Conservation (phyloP, 768 basidiomycete species). For the Hygrophoropsis aurantiaca region DNA sequence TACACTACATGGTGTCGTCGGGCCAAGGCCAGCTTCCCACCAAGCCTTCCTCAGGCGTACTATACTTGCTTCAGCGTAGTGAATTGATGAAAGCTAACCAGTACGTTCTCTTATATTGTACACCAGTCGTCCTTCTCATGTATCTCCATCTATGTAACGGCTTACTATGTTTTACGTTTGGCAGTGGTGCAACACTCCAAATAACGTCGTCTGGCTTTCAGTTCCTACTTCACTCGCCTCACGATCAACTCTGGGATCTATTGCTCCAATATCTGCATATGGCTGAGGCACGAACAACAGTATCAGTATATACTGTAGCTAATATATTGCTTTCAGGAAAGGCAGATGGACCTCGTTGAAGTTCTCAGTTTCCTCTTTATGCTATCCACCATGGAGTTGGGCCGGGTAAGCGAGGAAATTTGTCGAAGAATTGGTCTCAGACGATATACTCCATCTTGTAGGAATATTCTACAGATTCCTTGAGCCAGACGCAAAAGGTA, state of each 20-base stretch:
- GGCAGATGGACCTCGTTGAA: constrained; percentile 90
- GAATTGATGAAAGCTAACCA: constrained; percentile 78
- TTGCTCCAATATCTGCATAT: constrained; percentile 87
- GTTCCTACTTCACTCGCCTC: constrained; percentile 91
- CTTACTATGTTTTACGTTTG: too few relatives aligned
- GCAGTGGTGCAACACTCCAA: constrained; percentile 56
- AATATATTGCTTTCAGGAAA: too few relatives aligned
- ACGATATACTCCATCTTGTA: constrained; percentile 30
- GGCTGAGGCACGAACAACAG: constrained; percentile 59
- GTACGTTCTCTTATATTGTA: constrained; percentile 40
- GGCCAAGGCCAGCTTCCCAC: constrained; percentile 73
- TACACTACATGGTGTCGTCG: constrained; percentile 98
- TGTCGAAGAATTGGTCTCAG: neutral
- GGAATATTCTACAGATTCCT: constrained; percentile 87
- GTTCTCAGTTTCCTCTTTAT: constrained; percentile 94
- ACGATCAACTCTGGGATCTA: constrained; percentile 94
- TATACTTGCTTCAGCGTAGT: constrained; percentile 79
- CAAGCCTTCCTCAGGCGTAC: constrained; percentile 79
- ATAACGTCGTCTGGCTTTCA: constrained; percentile 97
- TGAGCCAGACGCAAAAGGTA: constrained; percentile 77
- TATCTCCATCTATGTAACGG: too few relatives aligned
- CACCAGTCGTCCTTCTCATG: too few relatives aligned
- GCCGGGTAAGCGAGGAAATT: constrained; percentile 54
- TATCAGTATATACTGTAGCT: constrained; percentile 6
- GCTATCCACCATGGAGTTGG: constrained; percentile 95